A percentile compares a stretch with the other conserved stretches of the same genome.
phyloP scores from a whole-genome alignment of 2,329 filamentous ascomycete species.

The Mariannaea sp. region DNA sequence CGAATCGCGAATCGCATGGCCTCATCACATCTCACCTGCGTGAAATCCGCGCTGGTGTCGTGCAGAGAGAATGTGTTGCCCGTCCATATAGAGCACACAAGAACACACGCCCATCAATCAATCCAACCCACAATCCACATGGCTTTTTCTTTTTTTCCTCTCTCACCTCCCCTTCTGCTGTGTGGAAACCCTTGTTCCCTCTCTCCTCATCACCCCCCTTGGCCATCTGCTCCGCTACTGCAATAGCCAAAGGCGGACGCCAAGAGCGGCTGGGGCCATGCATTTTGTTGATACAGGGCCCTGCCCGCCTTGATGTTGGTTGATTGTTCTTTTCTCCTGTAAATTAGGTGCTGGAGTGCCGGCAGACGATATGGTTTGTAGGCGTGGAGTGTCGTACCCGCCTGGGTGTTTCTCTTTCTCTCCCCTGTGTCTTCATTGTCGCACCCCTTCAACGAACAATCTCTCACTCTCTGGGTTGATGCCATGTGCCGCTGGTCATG shows the following conservation, averaged over 20 bases:
- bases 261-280: slow-evolving; percentile 6
- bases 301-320: slow-evolving; percentile 3
- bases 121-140: too few species aligned
- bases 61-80: not conserved
- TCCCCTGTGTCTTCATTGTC: not conserved
- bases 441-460: not conserved
- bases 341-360: not conserved
- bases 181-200: slow-evolving; percentile 17
- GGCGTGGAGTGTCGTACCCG: too few species aligned
- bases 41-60: not conserved
- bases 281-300: not conserved
- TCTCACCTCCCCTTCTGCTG: too few species aligned
- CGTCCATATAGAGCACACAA: too few species aligned
- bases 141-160: too few species aligned
- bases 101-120: too few species aligned
- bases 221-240: slow-evolving; percentile 5
- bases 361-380: too few species aligned
- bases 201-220: slow-evolving; percentile 9
- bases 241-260: slow-evolving; percentile 2
- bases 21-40: not conserved
- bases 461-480: not conserved
- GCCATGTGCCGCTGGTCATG: slow-evolving; percentile 17
- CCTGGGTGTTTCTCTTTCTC: too few species aligned
- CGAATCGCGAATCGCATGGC: not conserved
- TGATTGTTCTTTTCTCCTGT: not conserved